Base-by-base conservation (phyloP, 2,329 filamentous ascomycete genomes). In the Sarocladium kiliense region DNA sequence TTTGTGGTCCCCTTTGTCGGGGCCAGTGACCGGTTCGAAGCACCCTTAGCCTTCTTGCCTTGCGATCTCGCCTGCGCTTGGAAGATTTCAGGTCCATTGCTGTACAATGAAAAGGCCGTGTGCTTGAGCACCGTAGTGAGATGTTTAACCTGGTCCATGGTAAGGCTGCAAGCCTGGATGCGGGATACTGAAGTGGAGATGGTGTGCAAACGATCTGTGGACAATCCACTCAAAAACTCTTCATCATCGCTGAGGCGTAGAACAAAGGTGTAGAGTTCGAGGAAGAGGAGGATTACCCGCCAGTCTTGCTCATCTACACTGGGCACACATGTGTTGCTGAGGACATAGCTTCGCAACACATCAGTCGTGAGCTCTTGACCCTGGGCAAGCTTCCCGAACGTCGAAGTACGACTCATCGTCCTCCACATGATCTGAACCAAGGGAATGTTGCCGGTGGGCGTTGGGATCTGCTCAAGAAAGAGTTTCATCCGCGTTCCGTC, bases 401-500 rank as follows among this genome's bases (percentile, higher is more conserved):
- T 67, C 0, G 64, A 64, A 0, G 79, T 81, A 55, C 70, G 68
- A 16, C 68, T 73, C 63, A 75, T 77, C 32, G 73, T 79, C 54
- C 87, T 79, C 91, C 94, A 97, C 61, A 97, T 89, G 65, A 91
- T 96, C 61, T 87, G 72, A 61, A 64, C 68, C 53, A 65, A 72
- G 2, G 77, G 71, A 3, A 88, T 77, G 42, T 87, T 84, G 0
- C 91, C 89, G 3, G 61, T 58, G 5, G 59, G 21, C 2, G 65
- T 67, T 18, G 69, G 68, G 14, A 73, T 71, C 54, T 71, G 61
- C 25, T 68, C 67, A 39, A 94, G 78, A 65, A 94, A 97, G 1
- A 97, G 76, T 74, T 91, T 93, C 90, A 97, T 96, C 21, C 92
- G 87, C 58, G 97, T 95, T 57, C 97, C 91, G 64, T 97, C 92